These are phyloP conservation scores for Tetraselmis chui DNA, from an alignment of 139 green algal genomes.

Conservation along the genomic window DNA sequence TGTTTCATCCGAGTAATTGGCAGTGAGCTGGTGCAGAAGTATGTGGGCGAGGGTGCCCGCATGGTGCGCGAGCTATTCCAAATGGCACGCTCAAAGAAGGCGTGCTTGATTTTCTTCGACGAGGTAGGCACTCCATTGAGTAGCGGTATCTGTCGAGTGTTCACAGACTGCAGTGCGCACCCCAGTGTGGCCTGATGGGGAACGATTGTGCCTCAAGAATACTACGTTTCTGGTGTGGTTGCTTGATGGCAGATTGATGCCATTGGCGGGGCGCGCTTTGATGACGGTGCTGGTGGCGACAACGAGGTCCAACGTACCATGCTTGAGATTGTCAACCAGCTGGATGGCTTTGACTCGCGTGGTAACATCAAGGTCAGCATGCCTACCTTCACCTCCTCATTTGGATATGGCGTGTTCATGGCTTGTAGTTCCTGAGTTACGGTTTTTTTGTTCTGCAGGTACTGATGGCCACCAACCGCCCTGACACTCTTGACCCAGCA, in stretches of 20 bases:
- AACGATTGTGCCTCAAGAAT: no score
- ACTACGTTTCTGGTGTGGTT: no score
- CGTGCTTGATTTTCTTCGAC: slow-evolving; percentile 98
- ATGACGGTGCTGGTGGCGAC: slow-evolving; percentile 92
- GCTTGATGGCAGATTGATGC: slow-evolving; percentile 55
- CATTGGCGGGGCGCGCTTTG: slow-evolving; percentile 93
- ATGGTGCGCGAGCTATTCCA: slow-evolving; percentile 96
- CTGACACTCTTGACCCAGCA: slow-evolving; percentile 95
- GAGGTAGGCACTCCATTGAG: no score
- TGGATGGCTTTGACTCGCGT: slow-evolving; percentile 96
- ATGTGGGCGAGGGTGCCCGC: slow-evolving; percentile 94
- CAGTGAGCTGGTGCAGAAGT: slow-evolving; percentile 97
- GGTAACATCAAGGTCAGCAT: slow-evolving; percentile 99
- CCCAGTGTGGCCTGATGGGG: no score
- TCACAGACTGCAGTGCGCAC: not conserved
- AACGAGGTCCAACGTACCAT: slow-evolving; percentile 99
- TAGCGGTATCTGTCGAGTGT: no score
- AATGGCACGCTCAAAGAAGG: slow-evolving; percentile 97
- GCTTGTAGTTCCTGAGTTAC: no score
- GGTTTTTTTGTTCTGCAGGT: slow-evolving; percentile 37
- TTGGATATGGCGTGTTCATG: no score
- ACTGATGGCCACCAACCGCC: slow-evolving; percentile 92
- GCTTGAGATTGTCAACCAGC: slow-evolving; percentile 99
- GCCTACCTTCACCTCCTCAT: no score
- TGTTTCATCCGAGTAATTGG: slow-evolving; percentile 99